phyloP scores from a whole-genome alignment of 208 protist genomes.

The Phytomonas sp. region DNA sequence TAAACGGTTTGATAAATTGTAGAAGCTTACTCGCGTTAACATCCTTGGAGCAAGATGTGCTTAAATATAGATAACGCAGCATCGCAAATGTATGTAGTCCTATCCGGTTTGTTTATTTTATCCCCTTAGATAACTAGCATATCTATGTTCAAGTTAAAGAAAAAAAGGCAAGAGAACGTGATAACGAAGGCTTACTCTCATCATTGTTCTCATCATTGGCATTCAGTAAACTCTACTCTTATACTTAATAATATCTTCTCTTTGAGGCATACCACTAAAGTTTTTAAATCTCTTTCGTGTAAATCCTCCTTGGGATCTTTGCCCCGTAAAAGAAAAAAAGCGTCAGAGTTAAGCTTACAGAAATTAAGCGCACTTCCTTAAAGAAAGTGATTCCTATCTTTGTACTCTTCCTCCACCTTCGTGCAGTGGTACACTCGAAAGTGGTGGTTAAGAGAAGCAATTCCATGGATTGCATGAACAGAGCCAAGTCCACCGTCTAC shows the following conservation, averaged over 20 bases:
- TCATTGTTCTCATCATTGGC: not conserved
- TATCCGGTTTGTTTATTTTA: not conserved
- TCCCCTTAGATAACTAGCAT: not conserved
- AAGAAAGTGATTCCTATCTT: not conserved
- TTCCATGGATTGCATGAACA: constrained; percentile 51
- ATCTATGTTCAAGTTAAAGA: not conserved
- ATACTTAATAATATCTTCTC: not conserved
- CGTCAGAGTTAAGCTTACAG: not conserved
- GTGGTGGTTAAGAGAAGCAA: constrained; percentile 84
- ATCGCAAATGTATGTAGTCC: not conserved
- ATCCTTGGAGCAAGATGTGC: not conserved
- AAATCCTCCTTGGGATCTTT: not conserved
- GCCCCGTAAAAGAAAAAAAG: not conserved
- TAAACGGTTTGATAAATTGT: constrained; percentile 6
- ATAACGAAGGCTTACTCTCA: not conserved
- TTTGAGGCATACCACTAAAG: not conserved
- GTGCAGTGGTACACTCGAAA: constrained; percentile 55
- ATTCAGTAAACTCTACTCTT: not conserved
- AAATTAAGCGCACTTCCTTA: not conserved
- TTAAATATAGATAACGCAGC: not conserved
- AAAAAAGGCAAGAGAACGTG: not conserved
- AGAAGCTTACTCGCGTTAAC: constrained; percentile 1
- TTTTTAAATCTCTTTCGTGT: not conserved
- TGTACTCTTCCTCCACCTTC: constrained; percentile 21
- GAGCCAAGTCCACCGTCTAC: constrained; percentile 66